Base-by-base conservation (phyloP, 345 rosid genomes). In the Geranium rotundifolium region DNA sequence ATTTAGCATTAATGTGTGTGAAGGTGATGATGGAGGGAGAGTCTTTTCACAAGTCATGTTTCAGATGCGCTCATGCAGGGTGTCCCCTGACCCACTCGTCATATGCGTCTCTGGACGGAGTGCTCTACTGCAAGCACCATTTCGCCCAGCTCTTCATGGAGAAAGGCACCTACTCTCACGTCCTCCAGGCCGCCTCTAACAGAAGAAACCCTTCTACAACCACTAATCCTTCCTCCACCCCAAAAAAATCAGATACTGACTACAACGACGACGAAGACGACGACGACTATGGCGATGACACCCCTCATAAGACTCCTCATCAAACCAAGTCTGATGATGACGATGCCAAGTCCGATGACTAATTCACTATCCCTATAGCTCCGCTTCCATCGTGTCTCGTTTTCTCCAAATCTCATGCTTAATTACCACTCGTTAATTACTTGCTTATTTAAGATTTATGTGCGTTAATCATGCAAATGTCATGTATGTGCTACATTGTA, bases 41-140 rank as follows among this genome's bases (percentile, higher is more conserved):
- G 56, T 85, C 92, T 41, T 95, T 64, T 80, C 99, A 95, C 82
- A 95, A 90, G 80, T 73, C 88, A 63, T 95, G 99, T 76, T 95
- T 95, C 79, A 81, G 85, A 75, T 95, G 99, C 54, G 99, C 99
- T 37, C 95, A 82, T 65, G 95, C 95, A 0, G 95, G 99, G 0
- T 95, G 96, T 64, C 79, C 83, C 6, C 81, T 90, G 31, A 95
- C 99, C 19, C 99, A 90, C 75, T 95, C 99, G 29, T 86, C 95
- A 0, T 95, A 95, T 67, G 97, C 99, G 12, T 82, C 99, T 17
- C 79, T 90, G 19, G 79, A 95, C 52, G 83, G 96, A 3, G 90
- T 86, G 65, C 83, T 95, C 18, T 93, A 93, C 67, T 93, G 99
- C 81, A 88, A 85, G 85, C 90, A 84, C 73, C 99, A 93, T 77